phyloP scores from a whole-genome alignment of 1,139 yeast genomes.

The Pichia sp. region DNA sequence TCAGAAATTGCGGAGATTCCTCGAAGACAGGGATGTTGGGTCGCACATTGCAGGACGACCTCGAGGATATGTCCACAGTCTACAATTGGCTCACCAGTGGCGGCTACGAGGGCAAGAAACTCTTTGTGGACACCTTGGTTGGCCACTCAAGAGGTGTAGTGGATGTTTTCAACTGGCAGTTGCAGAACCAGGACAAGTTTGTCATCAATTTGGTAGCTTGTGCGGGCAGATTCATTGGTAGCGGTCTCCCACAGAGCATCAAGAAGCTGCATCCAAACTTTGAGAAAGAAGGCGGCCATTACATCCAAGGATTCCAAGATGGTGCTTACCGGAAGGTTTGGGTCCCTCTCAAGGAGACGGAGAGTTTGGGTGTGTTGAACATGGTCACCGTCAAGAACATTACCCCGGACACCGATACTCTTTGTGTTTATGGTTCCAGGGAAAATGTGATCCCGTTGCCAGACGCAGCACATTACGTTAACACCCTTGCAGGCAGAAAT shows the following conservation, averaged over 20 bases:
- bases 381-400: constrained; percentile 41
- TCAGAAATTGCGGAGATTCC: constrained; percentile 80
- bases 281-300: constrained; percentile 36
- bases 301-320: constrained; percentile 40
- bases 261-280: constrained; percentile 32
- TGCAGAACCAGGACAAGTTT: constrained; percentile 14
- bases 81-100: constrained; percentile 42
- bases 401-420: constrained; percentile 46
- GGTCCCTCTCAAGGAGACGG: constrained; percentile 50
- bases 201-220: constrained; percentile 63
- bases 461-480: constrained; percentile 59
- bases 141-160: constrained; percentile 80
- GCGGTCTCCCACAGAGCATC: constrained; percentile 32
- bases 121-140: constrained; percentile 52
- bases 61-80: constrained; percentile 59
- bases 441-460: constrained; percentile 63
- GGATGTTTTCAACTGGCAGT: constrained; percentile 73
- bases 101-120: constrained; percentile 37
- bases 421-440: constrained; percentile 66
- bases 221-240: constrained; percentile 57
- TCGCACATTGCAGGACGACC: constrained; percentile 57
- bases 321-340: constrained; percentile 41
- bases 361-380: constrained; percentile 50
- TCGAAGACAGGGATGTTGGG: constrained; percentile 53
- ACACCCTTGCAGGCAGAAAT: constrained; percentile 48